Evolutionary conservation across 305 asterid genomes (phyloP).

Genomic region (Fraxinus xanthoxyloides): DNA sequence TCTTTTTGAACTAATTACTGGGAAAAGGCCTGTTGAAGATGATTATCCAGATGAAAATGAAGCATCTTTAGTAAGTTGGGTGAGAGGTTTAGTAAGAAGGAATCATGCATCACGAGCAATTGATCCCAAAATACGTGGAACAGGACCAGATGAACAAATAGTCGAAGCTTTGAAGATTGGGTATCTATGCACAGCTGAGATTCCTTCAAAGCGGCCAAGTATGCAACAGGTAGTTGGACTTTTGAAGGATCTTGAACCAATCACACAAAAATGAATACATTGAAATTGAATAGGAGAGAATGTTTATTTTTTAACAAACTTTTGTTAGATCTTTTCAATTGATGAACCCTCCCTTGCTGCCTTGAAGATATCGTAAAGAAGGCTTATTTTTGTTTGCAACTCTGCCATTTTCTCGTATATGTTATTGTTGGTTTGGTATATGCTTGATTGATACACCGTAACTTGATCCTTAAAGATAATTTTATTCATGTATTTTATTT

Average conservation of each 20-base stretch:
- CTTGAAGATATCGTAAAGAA: constrained; percentile 39
- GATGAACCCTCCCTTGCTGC: constrained; percentile 25
- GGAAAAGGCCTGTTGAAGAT: constrained; percentile 75
- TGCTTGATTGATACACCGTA: constrained; percentile 10
- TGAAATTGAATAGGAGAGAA: constrained; percentile 14
- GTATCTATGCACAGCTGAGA: constrained; percentile 86
- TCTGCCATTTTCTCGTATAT: constrained; percentile 14
- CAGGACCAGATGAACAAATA: constrained; percentile 57
- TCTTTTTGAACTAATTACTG: constrained; percentile 80
- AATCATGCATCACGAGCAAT: constrained; percentile 53
- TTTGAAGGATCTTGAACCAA: constrained; percentile 79
- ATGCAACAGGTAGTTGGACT: constrained; percentile 98
- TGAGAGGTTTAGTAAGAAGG: constrained; percentile 66
- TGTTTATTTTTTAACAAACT: neutral
- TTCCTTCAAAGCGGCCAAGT: constrained; percentile 77
- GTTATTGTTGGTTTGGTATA: constrained; percentile 22
- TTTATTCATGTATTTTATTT: constrained; percentile 9
- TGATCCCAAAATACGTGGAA: constrained; percentile 75
- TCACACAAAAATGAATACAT: constrained; percentile 25
- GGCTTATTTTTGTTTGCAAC: constrained; percentile 33
- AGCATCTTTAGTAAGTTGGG: constrained; percentile 66
- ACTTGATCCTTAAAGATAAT: constrained; percentile 5
- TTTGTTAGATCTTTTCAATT: constrained; percentile 14
- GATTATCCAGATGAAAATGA: constrained; percentile 57
- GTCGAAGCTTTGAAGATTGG: constrained; percentile 94